These are phyloP conservation scores for Paramecium biaurelia DNA, from an alignment of 73 alveolate species.

Conservation along the genomic window DNA sequence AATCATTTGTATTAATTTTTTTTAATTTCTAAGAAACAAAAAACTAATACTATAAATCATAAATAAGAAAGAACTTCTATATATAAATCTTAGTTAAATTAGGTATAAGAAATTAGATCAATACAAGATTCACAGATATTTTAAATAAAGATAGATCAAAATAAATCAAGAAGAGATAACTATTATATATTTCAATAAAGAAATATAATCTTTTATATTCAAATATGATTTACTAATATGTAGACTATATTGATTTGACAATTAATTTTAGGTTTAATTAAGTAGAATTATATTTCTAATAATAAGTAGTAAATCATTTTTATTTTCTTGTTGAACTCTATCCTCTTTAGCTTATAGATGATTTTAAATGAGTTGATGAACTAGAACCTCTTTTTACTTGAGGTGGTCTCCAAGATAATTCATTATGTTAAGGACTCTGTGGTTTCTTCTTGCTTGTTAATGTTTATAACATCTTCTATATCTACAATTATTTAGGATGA, in stretches of 20 bases:
- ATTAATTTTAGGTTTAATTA: not conserved
- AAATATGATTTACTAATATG: too few relatives aligned
- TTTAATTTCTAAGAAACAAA: too few relatives aligned
- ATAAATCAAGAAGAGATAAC: too few relatives aligned
- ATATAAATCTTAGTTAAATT: too few relatives aligned
- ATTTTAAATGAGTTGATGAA: constrained; percentile 25
- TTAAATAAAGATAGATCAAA: too few relatives aligned
- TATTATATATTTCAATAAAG: too few relatives aligned
- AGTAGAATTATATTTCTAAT: not conserved
- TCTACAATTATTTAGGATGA: not conserved
- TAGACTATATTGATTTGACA: not conserved
- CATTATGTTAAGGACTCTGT: not conserved
- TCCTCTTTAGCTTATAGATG: not conserved
- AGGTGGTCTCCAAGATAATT: constrained; percentile 37
- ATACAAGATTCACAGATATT: too few relatives aligned
- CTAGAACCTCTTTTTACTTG: not conserved
- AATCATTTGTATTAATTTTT: too few relatives aligned
- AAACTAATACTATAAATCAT: too few relatives aligned
- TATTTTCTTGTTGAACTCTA: not conserved
- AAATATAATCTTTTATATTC: too few relatives aligned
- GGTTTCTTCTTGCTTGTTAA: not conserved
- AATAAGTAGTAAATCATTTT: not conserved
- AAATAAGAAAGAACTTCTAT: too few relatives aligned
- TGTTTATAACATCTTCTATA: not conserved
- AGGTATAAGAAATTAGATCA: too few relatives aligned